A percentile compares a stretch with the other conserved stretches of the same genome.
Evolutionary conservation across 257 asterid species (phyloP).

Genomic region (Forsythia viridissima): DNA sequence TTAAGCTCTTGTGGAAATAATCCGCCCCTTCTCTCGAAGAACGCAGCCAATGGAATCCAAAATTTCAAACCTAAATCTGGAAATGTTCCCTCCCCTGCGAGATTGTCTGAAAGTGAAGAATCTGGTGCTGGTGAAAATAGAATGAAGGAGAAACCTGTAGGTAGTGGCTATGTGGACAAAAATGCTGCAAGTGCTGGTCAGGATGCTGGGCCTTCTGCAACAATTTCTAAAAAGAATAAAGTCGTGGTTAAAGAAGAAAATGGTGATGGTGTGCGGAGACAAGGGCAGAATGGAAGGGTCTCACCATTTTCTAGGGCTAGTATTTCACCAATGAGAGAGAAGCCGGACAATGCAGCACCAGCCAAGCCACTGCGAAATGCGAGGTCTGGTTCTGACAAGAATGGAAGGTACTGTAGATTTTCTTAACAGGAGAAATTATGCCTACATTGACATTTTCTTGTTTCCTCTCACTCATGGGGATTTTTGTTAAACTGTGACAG

Average conservation of each 20-base stretch:
- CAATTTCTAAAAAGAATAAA: slow-evolving; percentile 63
- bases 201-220: slow-evolving; percentile 50
- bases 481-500: slow-evolving; percentile 49
- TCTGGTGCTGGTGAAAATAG: slow-evolving; percentile 82
- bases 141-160: slow-evolving; percentile 57
- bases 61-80: slow-evolving; percentile 57
- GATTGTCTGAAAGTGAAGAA: slow-evolving; percentile 89
- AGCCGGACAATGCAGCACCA: slow-evolving; percentile 57
- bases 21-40: slow-evolving; percentile 58
- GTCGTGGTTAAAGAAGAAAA: slow-evolving; percentile 64
- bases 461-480: slow-evolving; percentile 24
- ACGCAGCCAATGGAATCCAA: slow-evolving; percentile 51
- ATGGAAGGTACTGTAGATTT: slow-evolving; percentile 69
- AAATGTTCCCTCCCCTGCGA: slow-evolving; percentile 68
- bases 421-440: slow-evolving; percentile 18
- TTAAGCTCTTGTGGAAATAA: slow-evolving; percentile 53
- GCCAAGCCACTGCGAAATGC: slow-evolving; percentile 71
- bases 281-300: slow-evolving; percentile 86
- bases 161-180: slow-evolving; percentile 58
- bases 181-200: slow-evolving; percentile 52
- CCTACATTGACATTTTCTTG: slow-evolving; percentile 12
- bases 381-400: slow-evolving; percentile 69
- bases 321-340: slow-evolving; percentile 76
- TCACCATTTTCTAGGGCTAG: slow-evolving; percentile 81
- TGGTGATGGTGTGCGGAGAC: slow-evolving; percentile 87